Conservation (phyloP, 164 flowering plant genomes). For the Akebia trifoliata region DNA sequence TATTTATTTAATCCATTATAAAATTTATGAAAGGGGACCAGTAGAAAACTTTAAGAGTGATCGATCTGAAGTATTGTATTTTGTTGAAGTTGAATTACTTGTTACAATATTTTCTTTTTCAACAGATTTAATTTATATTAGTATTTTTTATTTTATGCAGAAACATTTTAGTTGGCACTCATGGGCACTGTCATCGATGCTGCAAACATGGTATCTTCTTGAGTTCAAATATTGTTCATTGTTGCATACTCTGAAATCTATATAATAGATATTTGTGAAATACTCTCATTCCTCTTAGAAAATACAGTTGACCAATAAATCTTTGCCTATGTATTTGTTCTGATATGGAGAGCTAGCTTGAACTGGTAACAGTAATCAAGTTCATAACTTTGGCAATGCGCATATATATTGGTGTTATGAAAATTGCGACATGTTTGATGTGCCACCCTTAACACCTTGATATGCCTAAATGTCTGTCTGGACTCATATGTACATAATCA, state of each 20-base stretch:
- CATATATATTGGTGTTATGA: background rate
- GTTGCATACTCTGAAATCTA: background rate
- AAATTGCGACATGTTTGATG: too few species aligned
- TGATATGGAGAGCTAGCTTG: too few species aligned
- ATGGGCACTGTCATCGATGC: slow-evolving; percentile 53
- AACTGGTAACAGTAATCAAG: too few species aligned
- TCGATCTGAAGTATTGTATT: too few species aligned
- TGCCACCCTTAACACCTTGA: too few species aligned
- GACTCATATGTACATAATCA: too few species aligned
- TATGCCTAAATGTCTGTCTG: too few species aligned
- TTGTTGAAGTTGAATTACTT: too few species aligned
- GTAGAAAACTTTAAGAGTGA: too few species aligned
- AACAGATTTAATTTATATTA: background rate
- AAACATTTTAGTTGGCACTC: slow-evolving; percentile 11
- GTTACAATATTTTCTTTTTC: too few species aligned
- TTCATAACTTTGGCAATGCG: background rate
- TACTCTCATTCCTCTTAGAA: background rate
- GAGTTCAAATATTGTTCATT: background rate
- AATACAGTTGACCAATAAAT: background rate
- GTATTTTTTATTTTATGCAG: background rate
- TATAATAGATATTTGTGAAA: background rate
- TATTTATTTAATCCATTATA: too few species aligned
- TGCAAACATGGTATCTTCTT: slow-evolving; percentile 29
- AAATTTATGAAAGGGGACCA: too few species aligned
- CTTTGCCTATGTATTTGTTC: background rate